Evolutionary conservation across 2,329 filamentous ascomycete genomes (phyloP).

Genomic region (Herpomyces periplanetae): DNA sequence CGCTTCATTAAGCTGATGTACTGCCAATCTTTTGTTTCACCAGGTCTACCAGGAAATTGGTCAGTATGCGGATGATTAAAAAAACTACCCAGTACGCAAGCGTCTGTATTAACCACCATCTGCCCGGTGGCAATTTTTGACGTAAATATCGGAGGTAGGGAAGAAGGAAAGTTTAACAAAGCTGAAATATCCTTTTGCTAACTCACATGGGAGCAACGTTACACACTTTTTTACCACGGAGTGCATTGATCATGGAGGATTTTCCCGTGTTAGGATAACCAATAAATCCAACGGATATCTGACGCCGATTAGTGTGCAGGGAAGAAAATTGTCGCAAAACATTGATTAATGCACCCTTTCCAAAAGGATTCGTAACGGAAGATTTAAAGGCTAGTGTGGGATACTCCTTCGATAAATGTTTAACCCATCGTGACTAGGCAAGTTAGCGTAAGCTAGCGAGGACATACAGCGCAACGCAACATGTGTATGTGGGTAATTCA

Average conservation of each 20-base stretch:
- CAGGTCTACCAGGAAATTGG: too few relatives aligned
- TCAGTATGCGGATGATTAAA: too few relatives aligned
- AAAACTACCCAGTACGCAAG: too few relatives aligned
- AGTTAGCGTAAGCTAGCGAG: constrained; percentile 6
- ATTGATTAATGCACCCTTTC: constrained; percentile 70
- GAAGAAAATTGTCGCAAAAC: constrained; percentile 70
- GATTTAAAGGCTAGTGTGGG: constrained; percentile 84
- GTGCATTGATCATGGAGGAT: constrained; percentile 80
- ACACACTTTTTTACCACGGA: constrained; percentile 75
- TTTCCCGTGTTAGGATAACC: constrained; percentile 82
- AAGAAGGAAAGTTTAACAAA: too few relatives aligned
- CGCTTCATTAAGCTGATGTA: constrained; percentile 84
- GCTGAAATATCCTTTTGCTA: too few relatives aligned
- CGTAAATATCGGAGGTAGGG: too few relatives aligned
- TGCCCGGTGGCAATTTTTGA: too few relatives aligned
- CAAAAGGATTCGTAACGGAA: constrained; percentile 76
- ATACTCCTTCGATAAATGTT: constrained; percentile 48
- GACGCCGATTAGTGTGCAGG: constrained; percentile 58
- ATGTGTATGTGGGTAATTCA: constrained; percentile 6
- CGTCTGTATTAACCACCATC: too few relatives aligned
- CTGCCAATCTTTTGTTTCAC: constrained; percentile 92
- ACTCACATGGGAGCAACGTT: constrained; percentile 68
- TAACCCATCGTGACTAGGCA: constrained; percentile 58
- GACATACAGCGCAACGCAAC: constrained; percentile 4
- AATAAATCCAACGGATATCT: constrained; percentile 66